Evolutionary conservation across 1,139 yeast genomes (phyloP).

Genomic region (Sugiyamaella sp.): DNA sequence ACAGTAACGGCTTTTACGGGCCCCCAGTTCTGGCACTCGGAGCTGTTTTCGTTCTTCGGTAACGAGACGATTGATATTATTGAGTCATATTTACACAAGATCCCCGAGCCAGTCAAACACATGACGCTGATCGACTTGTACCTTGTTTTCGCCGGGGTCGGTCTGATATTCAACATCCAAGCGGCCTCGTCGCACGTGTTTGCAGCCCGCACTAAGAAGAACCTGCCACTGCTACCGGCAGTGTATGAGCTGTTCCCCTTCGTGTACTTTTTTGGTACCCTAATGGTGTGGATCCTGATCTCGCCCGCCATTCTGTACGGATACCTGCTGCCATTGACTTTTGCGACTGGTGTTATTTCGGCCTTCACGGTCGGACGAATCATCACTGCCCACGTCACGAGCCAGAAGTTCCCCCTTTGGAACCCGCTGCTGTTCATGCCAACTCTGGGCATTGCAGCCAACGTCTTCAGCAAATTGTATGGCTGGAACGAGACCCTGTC

Average conservation of each 20-base stretch:
- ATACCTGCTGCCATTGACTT: constrained; percentile 59
- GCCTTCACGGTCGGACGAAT: constrained; percentile 91
- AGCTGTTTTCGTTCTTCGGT: constrained; percentile 30
- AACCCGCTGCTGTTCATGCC: constrained; percentile 78
- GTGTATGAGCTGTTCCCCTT: constrained; percentile 72
- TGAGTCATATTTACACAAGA: constrained; percentile 1
- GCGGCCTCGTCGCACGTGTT: constrained; percentile 76
- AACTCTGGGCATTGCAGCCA: constrained; percentile 52
- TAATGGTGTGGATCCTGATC: constrained; percentile 51
- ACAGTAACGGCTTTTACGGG: constrained; percentile 65
- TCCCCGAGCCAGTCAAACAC: constrained; percentile 23
- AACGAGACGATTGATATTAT: constrained; percentile 8
- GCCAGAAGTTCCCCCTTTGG: constrained; percentile 71
- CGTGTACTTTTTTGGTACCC: constrained; percentile 60
- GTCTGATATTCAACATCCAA: constrained; percentile 68
- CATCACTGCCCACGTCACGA: constrained; percentile 83
- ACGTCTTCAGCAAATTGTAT: constrained; percentile 39
- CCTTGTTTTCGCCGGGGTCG: constrained; percentile 54
- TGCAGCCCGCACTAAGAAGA: constrained; percentile 49
- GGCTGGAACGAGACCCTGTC: constrained; percentile 33
- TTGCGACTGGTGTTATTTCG: constrained; percentile 71
- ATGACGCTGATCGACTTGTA: constrained; percentile 48
- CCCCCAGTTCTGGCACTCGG: constrained; percentile 57
- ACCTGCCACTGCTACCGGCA: constrained; percentile 48
- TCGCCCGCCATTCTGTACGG: constrained; percentile 52